Percentiles rank a stretch among this genome's conserved stretches.
phyloP scores from a whole-genome alignment of 345 rosid species.

The Passiflora organensis region DNA sequence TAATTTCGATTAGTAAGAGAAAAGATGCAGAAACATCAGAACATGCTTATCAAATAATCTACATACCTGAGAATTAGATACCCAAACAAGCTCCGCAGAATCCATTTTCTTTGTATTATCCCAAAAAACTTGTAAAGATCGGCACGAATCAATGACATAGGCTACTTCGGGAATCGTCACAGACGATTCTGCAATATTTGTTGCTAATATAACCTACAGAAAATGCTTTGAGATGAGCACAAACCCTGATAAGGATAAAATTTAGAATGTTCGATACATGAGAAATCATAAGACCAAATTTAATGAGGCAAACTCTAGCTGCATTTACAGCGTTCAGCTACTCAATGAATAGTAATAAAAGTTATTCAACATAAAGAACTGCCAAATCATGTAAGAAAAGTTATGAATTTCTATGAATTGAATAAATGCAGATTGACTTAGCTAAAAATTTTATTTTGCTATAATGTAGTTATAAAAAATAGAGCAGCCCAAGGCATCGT shows the following conservation, averaged over 20 bases:
- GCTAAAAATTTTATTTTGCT: background rate
- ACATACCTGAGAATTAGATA: slow-evolving; percentile 88
- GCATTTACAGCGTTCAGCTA: too few relatives aligned
- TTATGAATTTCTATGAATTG: background rate
- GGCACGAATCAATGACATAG: slow-evolving; percentile 84
- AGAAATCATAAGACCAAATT: too few relatives aligned
- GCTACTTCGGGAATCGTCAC: slow-evolving; percentile 95
- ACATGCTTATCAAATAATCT: slow-evolving; percentile 1
- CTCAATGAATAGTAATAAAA: too few relatives aligned
- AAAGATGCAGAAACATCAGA: slow-evolving; percentile 2
- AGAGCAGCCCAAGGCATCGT: background rate
- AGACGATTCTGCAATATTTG: slow-evolving; percentile 95
- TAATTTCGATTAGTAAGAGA: slow-evolving; percentile 13
- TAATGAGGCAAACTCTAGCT: too few relatives aligned
- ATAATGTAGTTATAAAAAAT: slow-evolving; percentile 1
- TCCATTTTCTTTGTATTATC: slow-evolving; percentile 54
- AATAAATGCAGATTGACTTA: background rate
- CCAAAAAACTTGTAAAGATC: slow-evolving; percentile 93
- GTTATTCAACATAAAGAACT: too few relatives aligned
- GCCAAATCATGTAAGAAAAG: too few relatives aligned
- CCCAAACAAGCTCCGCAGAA: slow-evolving; percentile 74
- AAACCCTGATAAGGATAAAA: background rate
- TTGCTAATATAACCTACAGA: slow-evolving; percentile 78
- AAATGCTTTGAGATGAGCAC: slow-evolving; percentile 12
- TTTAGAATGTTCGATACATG: too few relatives aligned